phyloP scores from a whole-genome alignment of 805 yeast genomes.

The Brettanomyces custersianus region DNA sequence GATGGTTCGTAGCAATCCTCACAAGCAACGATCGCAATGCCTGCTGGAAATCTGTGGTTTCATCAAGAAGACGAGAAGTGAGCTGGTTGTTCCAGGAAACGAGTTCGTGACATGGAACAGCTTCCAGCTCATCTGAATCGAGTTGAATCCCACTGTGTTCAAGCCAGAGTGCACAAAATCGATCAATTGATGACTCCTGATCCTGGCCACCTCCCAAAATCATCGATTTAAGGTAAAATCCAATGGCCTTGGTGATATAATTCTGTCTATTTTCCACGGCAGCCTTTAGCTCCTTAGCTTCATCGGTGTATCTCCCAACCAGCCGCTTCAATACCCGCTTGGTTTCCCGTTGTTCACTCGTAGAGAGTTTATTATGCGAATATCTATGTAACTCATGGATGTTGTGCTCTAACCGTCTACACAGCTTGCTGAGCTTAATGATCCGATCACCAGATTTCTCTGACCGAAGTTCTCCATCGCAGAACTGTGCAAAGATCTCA shows the following conservation, averaged over 20 bases:
- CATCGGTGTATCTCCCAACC: slow-evolving; percentile 32
- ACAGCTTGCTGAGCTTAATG: slow-evolving; percentile 22
- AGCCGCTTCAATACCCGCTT: slow-evolving; percentile 42
- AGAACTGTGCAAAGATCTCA: slow-evolving; percentile 61
- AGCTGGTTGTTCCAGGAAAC: slow-evolving; percentile 80
- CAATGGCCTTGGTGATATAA: slow-evolving; percentile 41
- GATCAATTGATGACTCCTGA: slow-evolving; percentile 48
- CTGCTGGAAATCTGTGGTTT: slow-evolving; percentile 43
- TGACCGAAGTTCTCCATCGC: slow-evolving; percentile 53
- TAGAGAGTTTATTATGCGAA: slow-evolving; percentile 20
- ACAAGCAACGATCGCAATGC: slow-evolving; percentile 29
- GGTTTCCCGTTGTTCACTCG: slow-evolving; percentile 28
- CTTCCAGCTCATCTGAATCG: slow-evolving; percentile 28
- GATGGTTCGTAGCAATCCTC: slow-evolving; percentile 45
- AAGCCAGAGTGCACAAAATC: slow-evolving; percentile 80
- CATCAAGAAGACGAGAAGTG: slow-evolving; percentile 55
- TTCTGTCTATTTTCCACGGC: slow-evolving; percentile 29
- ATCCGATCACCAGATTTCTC: slow-evolving; percentile 36
- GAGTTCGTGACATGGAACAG: slow-evolving; percentile 51
- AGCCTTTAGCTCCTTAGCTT: slow-evolving; percentile 34
- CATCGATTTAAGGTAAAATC: slow-evolving; percentile 51
- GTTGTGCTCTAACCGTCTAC: slow-evolving; percentile 34
- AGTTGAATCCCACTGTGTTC: slow-evolving; percentile 31
- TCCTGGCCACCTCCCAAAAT: slow-evolving; percentile 26
- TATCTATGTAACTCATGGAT: slow-evolving; percentile 39